Evolutionary conservation across 164 flowering plant species (phyloP).

Genomic region (Brasenia schreberi): DNA sequence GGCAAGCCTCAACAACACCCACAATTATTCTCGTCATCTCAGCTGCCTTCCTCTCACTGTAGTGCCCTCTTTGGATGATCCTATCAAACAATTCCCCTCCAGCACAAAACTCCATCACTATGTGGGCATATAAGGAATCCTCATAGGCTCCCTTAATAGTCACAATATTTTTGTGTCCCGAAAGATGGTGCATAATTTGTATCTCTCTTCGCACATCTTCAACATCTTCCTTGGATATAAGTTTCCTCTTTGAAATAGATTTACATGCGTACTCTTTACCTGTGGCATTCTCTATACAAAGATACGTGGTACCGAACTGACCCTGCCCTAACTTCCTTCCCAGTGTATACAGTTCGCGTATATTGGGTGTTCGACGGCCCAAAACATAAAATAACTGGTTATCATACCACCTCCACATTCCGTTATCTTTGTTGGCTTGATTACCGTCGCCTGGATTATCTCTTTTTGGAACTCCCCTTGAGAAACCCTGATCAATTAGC

Average conservation of each 20-base stretch:
- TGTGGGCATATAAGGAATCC: conserved; percentile 64
- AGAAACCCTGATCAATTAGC: conserved; percentile 21
- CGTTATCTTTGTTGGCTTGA: conserved; percentile 24
- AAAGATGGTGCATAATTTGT: conserved; percentile 89
- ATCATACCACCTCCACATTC: conserved; percentile 50
- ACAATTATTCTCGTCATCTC: conserved; percentile 63
- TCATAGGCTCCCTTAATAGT: conserved; percentile 81
- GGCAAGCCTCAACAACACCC: no score
- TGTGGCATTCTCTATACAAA: no score
- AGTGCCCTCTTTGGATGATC: no score
- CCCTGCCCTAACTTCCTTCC: conserved; percentile 90
- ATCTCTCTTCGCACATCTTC: conserved; percentile 89
- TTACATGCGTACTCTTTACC: conserved; percentile 11
- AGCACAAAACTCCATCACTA: conserved; percentile 3
- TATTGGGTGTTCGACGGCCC: conserved; percentile 63
- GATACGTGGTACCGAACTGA: conserved; percentile 52
- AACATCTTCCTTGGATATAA: conserved; percentile 73
- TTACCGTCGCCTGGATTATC: conserved; percentile 9
- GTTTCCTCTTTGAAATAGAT: conserved; percentile 79
- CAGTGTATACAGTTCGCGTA: conserved; percentile 72
- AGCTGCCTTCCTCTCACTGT: conserved; percentile 60
- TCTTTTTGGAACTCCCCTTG: conserved; percentile 25
- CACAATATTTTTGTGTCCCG: conserved; percentile 23
- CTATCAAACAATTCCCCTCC: no score
- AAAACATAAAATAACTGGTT: conserved; percentile 57